phyloP scores from a whole-genome alignment of 257 asterid genomes.

The Gentiana straminea region DNA sequence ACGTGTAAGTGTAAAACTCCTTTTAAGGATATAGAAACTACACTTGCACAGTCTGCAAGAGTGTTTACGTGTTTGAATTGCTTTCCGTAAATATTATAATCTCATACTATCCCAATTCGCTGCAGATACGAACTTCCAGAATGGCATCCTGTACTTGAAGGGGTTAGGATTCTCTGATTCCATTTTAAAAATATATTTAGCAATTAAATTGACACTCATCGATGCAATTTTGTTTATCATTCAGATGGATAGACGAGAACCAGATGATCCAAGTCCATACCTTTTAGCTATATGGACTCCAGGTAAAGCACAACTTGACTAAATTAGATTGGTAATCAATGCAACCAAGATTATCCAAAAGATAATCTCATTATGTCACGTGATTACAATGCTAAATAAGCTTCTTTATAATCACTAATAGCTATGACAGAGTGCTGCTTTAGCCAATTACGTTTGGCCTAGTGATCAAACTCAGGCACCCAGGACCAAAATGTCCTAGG shows the following conservation, averaged over 20 bases:
- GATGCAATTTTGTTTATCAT: constrained; percentile 15
- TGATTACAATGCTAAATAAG: not conserved
- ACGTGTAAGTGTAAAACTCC: constrained; percentile 50
- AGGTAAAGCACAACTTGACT: constrained; percentile 32
- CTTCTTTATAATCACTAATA: not conserved
- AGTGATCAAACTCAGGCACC: not conserved
- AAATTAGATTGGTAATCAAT: not conserved
- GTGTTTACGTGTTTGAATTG: not conserved
- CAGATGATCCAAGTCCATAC: constrained; percentile 95
- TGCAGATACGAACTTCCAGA: constrained; percentile 91
- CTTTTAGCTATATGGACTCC: constrained; percentile 98
- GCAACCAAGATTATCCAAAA: not conserved
- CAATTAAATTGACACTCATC: constrained; percentile 17
- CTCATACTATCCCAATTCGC: constrained; percentile 15
- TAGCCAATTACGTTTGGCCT: not conserved
- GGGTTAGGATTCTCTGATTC: constrained; percentile 36
- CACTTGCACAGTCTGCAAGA: not conserved
- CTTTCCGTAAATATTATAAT: not conserved
- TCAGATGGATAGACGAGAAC: constrained; percentile 86
- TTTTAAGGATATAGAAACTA: not conserved
- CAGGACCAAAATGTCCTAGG: not conserved
- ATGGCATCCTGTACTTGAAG: constrained; percentile 59
- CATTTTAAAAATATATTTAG: constrained; percentile 7
- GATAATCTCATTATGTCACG: not conserved
- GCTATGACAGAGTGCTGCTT: not conserved